Evolutionary conservation across 768 basidiomycete genomes (phyloP), one percentile per base, ranked within the genome.

Genomic region (Tulasnella sp.): DNA sequence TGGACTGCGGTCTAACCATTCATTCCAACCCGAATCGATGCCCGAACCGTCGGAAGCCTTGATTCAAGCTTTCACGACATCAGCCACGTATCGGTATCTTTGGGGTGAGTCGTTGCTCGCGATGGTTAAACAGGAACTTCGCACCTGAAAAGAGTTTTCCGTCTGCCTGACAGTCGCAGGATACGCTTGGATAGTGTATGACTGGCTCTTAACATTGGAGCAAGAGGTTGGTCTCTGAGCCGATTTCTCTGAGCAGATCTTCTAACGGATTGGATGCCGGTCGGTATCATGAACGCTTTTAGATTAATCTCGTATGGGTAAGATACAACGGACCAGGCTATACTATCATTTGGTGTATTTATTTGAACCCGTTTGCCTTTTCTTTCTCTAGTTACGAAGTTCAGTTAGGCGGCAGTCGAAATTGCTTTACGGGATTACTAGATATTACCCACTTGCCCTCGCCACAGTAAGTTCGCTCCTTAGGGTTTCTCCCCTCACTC

Each of bases 141-240:
- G 5, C 35, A 35, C 35, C 35, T 5, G 5, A 5, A 35, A 35
- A 2, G 35, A 35, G 35, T 35, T 2, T 35, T 35, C 35, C 35
- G 35, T 35, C 35, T 35, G 35, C 35, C 55, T 57, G 9, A 5
- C 29, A 75, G 74, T 75, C 26, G 48, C 74, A 20, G 74, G 74
- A 35, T 75, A 57, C 48, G 29, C 74, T 16, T 75, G 74, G 51
- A 37, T 61, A 3, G 1, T 75, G 13, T 75, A 75, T 35, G 74
- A 75, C 32, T 75, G 61, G 51, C 61, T 75, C 18, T 61, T 75
- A 20, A 75, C 74, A 9, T 11, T 75, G 5, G 74, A 32, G 13
- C 48, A 57, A 51, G 74, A 75, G 70, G 70, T 71, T 10, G 35
- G 37, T 71, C 16, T 23, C 20, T 26, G 70, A 35, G 35, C 35